phyloP scores from a whole-genome alignment of 2,329 filamentous ascomycete species.

The Sclerotiophoma versabilis region DNA sequence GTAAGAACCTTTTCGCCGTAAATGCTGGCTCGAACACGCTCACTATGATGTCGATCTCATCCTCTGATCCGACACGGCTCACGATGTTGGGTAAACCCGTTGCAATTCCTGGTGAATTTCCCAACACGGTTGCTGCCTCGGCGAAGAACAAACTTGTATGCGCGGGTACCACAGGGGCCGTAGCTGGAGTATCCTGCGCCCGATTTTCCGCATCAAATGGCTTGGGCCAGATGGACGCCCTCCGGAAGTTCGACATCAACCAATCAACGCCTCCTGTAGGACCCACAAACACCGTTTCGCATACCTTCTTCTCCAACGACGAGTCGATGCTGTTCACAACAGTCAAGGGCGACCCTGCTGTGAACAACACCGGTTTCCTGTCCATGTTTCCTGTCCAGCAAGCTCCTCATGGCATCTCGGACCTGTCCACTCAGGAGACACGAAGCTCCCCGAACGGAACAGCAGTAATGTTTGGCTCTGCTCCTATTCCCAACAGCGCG shows the following conservation, averaged over 20 bases:
- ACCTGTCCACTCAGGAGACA: background rate
- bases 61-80: slow-evolving; percentile 39
- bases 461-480: background rate
- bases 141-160: slow-evolving; percentile 47
- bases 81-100: slow-evolving; percentile 43
- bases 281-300: slow-evolving; percentile 66
- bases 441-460: background rate
- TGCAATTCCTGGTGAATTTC: slow-evolving; percentile 48
- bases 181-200: slow-evolving; percentile 48
- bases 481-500: background rate
- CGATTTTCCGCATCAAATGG: background rate
- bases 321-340: slow-evolving; percentile 61
- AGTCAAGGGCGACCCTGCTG: slow-evolving; percentile 65
- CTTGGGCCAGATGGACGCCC: slow-evolving; percentile 38
- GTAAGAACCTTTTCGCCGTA: slow-evolving; percentile 62
- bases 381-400: slow-evolving; percentile 58
- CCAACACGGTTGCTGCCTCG: slow-evolving; percentile 50
- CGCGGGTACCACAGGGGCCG: slow-evolving; percentile 47
- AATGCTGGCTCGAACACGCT: slow-evolving; percentile 52
- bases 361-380: slow-evolving; percentile 65
- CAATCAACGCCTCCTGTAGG: slow-evolving; percentile 67
- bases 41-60: slow-evolving; percentile 47
- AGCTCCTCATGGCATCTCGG: background rate
- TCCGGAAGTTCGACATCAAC: slow-evolving; percentile 55
- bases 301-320: slow-evolving; percentile 66